These are phyloP conservation scores for Micromonas commoda DNA, from an alignment of 139 green algal species.

Conservation along the genomic window DNA sequence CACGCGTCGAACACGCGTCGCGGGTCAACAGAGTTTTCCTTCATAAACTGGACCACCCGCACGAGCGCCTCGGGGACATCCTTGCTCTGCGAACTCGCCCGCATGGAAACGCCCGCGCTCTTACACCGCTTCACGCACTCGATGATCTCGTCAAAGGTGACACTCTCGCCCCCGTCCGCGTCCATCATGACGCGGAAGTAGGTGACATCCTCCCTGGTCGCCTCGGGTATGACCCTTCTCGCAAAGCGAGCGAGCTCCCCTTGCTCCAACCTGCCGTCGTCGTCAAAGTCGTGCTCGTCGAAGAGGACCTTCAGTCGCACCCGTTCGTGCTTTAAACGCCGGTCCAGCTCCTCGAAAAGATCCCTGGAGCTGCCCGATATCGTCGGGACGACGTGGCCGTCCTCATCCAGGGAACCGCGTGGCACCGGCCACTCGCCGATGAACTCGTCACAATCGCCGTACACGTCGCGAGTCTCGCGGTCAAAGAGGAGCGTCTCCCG, in stretches of 20 bases:
- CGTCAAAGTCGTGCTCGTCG: neutral
- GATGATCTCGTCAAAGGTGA: neutral
- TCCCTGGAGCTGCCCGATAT: no score
- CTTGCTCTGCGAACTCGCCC: neutral
- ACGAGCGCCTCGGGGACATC: conserved; percentile 39
- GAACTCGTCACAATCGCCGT: no score
- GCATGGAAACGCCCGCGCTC: neutral
- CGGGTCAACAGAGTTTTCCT: conserved; percentile 74
- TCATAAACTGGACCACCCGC: conserved; percentile 40
- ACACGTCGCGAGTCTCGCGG: no score
- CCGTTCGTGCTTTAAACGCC: no score
- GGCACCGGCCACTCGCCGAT: no score
- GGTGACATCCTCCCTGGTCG: neutral
- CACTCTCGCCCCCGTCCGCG: neutral
- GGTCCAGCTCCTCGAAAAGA: no score
- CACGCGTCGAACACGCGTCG: conserved; percentile 95
- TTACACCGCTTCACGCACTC: neutral
- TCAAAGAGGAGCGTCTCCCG: no score
- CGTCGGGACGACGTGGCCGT: no score
- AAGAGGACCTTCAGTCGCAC: no score
- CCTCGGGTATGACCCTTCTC: neutral
- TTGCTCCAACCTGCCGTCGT: neutral
- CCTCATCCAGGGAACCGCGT: no score
- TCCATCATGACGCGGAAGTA: neutral
- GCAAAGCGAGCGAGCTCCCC: neutral